These are phyloP conservation scores for Miscanthus lutarioriparius DNA, from an alignment of 176 grass and related monocot genomes.

Conservation along the genomic window DNA sequence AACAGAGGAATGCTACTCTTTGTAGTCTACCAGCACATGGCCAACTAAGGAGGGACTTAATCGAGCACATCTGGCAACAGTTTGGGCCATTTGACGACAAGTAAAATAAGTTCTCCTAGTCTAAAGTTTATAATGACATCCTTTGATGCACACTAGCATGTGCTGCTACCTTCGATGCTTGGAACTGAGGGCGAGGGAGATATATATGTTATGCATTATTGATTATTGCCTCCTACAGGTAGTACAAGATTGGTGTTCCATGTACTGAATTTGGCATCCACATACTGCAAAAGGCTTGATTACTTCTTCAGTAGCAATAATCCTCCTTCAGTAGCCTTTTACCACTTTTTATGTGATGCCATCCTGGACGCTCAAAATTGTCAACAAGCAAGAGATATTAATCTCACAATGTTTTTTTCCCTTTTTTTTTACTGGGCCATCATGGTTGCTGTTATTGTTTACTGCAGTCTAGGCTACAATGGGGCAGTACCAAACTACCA, in stretches of 20 bases:
- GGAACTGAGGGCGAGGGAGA: not conserved
- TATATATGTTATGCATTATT: not conserved
- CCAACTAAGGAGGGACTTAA: constrained; percentile 27
- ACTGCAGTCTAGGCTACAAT: too few relatives aligned
- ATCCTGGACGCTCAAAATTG: not conserved
- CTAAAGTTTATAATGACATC: not conserved
- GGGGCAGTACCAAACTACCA: too few relatives aligned
- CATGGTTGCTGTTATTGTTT: not conserved
- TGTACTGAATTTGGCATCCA: not conserved
- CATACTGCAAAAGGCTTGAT: not conserved
- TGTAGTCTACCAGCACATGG: constrained; percentile 28
- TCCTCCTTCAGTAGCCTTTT: not conserved
- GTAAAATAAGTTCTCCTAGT: not conserved
- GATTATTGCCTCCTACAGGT: too few relatives aligned
- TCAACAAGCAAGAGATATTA: not conserved
- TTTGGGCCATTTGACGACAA: constrained; percentile 45
- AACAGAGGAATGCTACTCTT: constrained; percentile 15
- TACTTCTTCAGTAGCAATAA: not conserved
- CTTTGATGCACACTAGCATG: not conserved
- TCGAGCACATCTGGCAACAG: constrained; percentile 38
- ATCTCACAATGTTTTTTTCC: not conserved
- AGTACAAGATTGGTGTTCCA: not conserved
- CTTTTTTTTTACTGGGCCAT: not conserved
- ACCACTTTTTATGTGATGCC: not conserved
- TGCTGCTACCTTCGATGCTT: not conserved